Base-by-base conservation (phyloP, 345 rosid species). In the Rhizophora apiculata region DNA sequence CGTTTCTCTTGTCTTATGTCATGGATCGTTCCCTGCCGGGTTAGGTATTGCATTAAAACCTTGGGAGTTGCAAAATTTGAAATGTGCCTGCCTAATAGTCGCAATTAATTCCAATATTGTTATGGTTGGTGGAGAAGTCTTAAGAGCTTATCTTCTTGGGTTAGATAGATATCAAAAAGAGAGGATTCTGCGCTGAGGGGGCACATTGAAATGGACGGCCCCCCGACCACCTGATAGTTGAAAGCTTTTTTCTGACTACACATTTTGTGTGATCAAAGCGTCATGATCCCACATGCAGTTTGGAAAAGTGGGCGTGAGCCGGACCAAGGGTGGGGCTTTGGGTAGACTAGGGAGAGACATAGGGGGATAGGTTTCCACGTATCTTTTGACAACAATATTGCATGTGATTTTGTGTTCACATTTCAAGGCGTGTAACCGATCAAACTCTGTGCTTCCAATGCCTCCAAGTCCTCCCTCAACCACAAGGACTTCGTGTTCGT, bases 191-290 rank as follows among this genome's bases (percentile, higher is more conserved):
- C 6, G 30, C n/a, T 19, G 34, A 49, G 22, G 21, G 20, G 9
- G 26, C 36, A 73, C 9, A 3, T 5, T 43, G 20, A 68, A 56
- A 57, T 76, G 77, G 79, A 74, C 75, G 81, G 79, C 67, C 75
- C 75, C 74, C 76, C 67, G 80, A 70, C 75, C 78, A 60, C 74
- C 74, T 62, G 74, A 74, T 82, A 62, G 71, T 76, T 70, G 49
- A 68, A 65, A 43, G 49, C 74, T 75, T 72, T 63, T 65, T 43
- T 62, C 58, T 69, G 67, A 75, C 71, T 29, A 1, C 60, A 4
- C 4, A 24, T 24, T 71, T 24, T 29, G 55, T 6, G 74, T 29
- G 63, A 72, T 43, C 7, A 57, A 64, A 63, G 63, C 72, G 64
- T 77, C 6, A 30, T 30, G 31, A 30, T 30, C 72, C 79, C 78